A percentile compares a stretch with the other conserved stretches of the same genome.
Evolutionary conservation across 257 asterid species (phyloP).

Genomic region (Solanum chaucha): DNA sequence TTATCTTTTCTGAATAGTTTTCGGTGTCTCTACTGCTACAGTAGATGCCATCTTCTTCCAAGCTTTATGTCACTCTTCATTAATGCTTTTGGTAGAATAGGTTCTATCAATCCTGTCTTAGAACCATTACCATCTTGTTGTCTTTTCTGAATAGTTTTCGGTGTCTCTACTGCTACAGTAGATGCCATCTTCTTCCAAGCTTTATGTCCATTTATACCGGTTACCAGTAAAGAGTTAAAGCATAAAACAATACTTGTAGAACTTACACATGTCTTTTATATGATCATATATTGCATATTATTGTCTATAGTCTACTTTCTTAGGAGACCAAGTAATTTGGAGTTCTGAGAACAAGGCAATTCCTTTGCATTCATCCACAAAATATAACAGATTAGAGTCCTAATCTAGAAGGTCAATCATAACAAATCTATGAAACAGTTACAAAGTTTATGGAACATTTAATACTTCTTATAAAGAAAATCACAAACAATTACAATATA

Average conservation of each 20-base stretch:
- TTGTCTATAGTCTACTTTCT: not conserved
- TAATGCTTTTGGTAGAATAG: not conserved
- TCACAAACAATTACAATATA: not conserved
- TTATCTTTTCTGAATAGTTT: not conserved
- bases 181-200: not conserved
- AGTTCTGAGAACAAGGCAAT: not conserved
- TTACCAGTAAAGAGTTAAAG: not conserved
- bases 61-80: conserved; percentile 2
- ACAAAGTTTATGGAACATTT: not conserved
- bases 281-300: not conserved
- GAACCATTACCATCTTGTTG: not conserved
- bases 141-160: not conserved
- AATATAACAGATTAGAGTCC: no score
- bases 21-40: not conserved
- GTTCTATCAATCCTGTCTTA: not conserved
- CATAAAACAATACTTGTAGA: not conserved
- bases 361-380: no score
- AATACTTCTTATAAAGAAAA: not conserved
- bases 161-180: not conserved
- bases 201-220: not conserved
- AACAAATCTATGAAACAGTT: no score
- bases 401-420: no score
- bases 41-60: not conserved
- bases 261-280: not conserved
- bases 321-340: not conserved